Conservation (phyloP, 2,329 filamentous ascomycete genomes). For the Phoma sp. region DNA sequence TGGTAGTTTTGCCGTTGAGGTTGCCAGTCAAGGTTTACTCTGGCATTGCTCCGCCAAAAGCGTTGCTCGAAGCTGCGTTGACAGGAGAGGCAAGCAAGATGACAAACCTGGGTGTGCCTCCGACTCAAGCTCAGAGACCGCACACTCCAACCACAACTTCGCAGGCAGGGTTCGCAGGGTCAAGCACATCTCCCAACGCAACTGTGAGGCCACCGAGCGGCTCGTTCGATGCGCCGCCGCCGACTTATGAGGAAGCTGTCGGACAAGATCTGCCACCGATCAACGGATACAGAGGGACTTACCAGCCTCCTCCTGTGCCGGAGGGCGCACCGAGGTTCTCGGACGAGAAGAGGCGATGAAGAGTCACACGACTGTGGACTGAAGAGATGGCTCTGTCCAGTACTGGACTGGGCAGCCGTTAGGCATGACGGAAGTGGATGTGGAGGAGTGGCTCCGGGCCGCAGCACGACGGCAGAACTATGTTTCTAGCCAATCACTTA, state of each 20-base stretch:
- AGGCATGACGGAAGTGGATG: constrained; percentile 16
- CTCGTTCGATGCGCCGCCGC: constrained; percentile 65
- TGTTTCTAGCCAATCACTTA: constrained; percentile 26
- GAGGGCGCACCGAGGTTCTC: constrained; percentile 47
- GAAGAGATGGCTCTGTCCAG: background rate
- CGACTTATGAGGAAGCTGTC: constrained; percentile 93
- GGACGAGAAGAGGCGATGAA: constrained; percentile 46
- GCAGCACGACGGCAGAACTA: constrained; percentile 13
- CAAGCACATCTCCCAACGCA: constrained; percentile 20
- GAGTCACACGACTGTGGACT: constrained; percentile 11
- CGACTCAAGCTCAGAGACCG: constrained; percentile 23
- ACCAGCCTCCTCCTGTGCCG: constrained; percentile 54
- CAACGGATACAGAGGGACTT: constrained; percentile 73
- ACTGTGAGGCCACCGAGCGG: constrained; percentile 13
- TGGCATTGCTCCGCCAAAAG: constrained; percentile 80
- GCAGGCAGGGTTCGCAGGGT: constrained; percentile 24
- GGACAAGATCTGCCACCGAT: constrained; percentile 78
- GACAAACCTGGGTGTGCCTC: constrained; percentile 21
- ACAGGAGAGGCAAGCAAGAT: constrained; percentile 27
- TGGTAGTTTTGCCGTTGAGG: constrained; percentile 77
- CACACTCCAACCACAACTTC: constrained; percentile 36
- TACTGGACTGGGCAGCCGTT: constrained; percentile 7
- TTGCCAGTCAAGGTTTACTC: constrained; percentile 85
- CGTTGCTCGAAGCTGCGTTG: constrained; percentile 72
- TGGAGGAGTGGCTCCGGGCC: constrained; percentile 17